These are phyloP conservation scores for Colletotrichum agaves DNA, from an alignment of 2,329 filamentous ascomycete species.

Conservation along the genomic window DNA sequence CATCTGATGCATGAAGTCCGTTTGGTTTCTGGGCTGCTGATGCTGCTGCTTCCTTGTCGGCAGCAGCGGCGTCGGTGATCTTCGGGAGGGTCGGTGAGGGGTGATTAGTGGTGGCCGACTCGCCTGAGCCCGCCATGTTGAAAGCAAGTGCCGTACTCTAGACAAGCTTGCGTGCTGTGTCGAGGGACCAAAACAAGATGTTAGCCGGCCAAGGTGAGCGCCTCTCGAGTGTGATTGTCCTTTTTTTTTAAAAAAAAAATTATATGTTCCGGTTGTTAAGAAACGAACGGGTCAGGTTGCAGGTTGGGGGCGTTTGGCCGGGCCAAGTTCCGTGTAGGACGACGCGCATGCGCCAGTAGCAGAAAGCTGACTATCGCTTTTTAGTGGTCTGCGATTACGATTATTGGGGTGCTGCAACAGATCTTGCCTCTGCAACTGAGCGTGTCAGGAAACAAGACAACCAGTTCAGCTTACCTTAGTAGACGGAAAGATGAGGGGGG, in stretches of 20 bases:
- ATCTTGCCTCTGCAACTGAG: not conserved
- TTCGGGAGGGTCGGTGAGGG: constrained; percentile 14
- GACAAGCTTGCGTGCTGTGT: constrained; percentile 25
- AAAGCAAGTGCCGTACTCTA: constrained; percentile 23
- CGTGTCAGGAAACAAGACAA: not conserved
- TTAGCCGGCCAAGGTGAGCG: constrained; percentile 8
- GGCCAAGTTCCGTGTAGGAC: constrained; percentile 2
- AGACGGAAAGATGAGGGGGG: not conserved
- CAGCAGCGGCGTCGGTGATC: constrained; percentile 36
- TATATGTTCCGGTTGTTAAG: constrained; percentile 22
- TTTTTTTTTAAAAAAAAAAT: too few species aligned
- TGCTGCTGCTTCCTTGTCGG: constrained; percentile 41
- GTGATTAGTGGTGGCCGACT: constrained; percentile 26
- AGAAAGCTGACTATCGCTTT: not conserved
- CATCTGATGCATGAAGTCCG: constrained; percentile 37
- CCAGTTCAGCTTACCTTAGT: too few species aligned
- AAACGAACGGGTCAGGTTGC: constrained; percentile 23
- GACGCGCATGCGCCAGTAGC: constrained; percentile 10
- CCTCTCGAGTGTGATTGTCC: constrained; percentile 1
- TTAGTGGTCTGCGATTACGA: constrained; percentile 15
- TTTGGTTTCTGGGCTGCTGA: constrained; percentile 39
- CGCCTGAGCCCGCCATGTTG: constrained; percentile 36
- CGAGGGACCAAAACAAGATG: constrained; percentile 1
- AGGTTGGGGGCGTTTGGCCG: constrained; percentile 18
- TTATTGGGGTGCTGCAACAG: constrained; percentile 10